Evolutionary conservation across 2,329 filamentous ascomycete genomes (phyloP).

Genomic region (Akanthomyces muscarius): DNA sequence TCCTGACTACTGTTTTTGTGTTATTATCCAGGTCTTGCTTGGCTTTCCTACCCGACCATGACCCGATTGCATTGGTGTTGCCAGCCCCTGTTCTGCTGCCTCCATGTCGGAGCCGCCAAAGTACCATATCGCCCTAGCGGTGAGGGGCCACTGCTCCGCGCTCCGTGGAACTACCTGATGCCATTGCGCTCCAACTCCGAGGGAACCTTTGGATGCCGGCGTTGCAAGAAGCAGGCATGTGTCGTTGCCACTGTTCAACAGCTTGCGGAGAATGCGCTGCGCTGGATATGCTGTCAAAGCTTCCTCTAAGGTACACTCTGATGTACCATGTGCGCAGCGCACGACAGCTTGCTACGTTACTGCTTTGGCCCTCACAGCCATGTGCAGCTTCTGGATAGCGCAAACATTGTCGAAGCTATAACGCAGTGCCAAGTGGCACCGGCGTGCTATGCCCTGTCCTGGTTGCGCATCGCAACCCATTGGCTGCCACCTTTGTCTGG

Average conservation of each 20-base stretch:
- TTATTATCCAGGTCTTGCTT: not conserved
- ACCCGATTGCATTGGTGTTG: not conserved
- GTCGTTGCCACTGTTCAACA: not conserved
- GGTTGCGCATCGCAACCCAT: not conserved
- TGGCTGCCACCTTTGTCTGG: not conserved
- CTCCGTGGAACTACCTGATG: not conserved
- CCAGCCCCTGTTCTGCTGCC: not conserved
- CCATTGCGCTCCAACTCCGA: not conserved
- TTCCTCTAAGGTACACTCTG: not conserved
- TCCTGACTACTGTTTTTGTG: not conserved
- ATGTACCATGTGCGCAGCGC: not conserved
- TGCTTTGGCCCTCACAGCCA: not conserved
- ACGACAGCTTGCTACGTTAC: not conserved
- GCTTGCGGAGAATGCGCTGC: not conserved
- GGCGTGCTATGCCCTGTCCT: not conserved
- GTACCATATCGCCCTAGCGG: constrained; percentile 14
- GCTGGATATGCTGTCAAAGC: not conserved
- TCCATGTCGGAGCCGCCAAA: not conserved
- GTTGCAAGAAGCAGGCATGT: not conserved
- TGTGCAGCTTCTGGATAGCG: not conserved
- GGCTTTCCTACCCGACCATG: not conserved
- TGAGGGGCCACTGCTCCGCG: constrained; percentile 9
- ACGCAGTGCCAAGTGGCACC: not conserved
- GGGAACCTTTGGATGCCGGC: too few species aligned
- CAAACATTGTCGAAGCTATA: not conserved